These are phyloP conservation scores for Dactylonectria macrodidyma DNA, from an alignment of 2,329 filamentous ascomycete species.

Conservation along the genomic window DNA sequence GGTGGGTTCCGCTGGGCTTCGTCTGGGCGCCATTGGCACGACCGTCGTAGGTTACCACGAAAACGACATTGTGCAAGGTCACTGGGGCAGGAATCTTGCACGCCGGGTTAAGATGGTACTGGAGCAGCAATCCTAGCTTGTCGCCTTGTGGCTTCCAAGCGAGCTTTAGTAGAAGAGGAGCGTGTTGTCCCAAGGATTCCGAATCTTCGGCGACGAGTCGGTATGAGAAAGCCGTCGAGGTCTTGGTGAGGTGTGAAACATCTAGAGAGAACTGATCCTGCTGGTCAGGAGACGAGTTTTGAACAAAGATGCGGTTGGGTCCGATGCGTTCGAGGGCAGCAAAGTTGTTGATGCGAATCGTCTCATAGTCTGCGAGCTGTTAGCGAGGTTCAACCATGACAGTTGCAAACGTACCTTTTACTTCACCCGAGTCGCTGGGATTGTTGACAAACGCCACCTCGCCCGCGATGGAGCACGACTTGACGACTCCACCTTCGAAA, in stretches of 20 bases:
- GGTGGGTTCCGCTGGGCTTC: conserved; percentile 84
- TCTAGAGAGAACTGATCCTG: conserved; percentile 87
- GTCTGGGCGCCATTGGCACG: conserved; percentile 79
- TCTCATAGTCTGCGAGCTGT: conserved; percentile 67
- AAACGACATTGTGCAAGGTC: conserved; percentile 78
- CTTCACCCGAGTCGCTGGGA: conserved; percentile 59
- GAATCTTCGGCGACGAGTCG: conserved; percentile 81
- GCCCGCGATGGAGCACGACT: conserved; percentile 82
- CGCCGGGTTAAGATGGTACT: conserved; percentile 86
- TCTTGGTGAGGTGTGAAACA: conserved; percentile 79
- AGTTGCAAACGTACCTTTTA: conserved; percentile 62
- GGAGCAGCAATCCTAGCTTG: conserved; percentile 88
- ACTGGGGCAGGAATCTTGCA: conserved; percentile 62
- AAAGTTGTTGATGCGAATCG: conserved; percentile 90
- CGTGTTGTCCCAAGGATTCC: conserved; percentile 68
- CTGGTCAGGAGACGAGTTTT: conserved; percentile 73
- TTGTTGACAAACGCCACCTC: conserved; percentile 93
- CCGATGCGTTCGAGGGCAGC: conserved; percentile 90
- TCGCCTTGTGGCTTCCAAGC: conserved; percentile 88
- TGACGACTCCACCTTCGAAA: conserved; percentile 82
- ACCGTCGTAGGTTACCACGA: conserved; percentile 81
- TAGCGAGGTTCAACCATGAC: not conserved
- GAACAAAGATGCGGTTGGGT: conserved; percentile 92
- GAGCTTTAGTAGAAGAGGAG: conserved; percentile 81
- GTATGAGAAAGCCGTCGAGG: conserved; percentile 92